Percentiles rank a stretch among this genome's conserved stretches.
These are phyloP conservation scores for Gloeopeniophorella convolvens DNA, from an alignment of 768 basidiomycete species.

Conservation along the genomic window DNA sequence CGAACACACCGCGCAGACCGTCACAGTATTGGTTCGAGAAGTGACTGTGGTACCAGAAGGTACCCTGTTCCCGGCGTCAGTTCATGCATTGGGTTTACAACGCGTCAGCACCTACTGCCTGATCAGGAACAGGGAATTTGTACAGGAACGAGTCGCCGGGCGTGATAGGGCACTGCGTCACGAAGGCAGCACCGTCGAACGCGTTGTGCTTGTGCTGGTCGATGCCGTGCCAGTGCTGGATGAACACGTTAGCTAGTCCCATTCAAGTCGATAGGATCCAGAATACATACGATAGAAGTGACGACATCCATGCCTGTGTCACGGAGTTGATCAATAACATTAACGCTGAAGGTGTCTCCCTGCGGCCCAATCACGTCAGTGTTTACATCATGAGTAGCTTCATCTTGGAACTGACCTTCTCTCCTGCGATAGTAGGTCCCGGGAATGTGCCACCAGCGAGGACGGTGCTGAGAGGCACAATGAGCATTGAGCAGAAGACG, in stretches of 20 bases:
- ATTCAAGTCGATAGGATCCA: background rate
- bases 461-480: background rate
- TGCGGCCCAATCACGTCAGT: background rate
- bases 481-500: background rate
- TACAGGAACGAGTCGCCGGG: conserved; percentile 35
- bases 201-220: conserved; percentile 36
- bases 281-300: background rate
- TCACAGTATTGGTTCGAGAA: conserved; percentile 48
- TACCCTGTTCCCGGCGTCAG: conserved; percentile 19
- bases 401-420: background rate
- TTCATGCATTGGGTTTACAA: background rate
- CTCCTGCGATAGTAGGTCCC: background rate
- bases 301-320: background rate
- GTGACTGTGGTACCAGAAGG: conserved; percentile 48
- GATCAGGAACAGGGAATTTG: conserved; percentile 27
- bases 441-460: conserved; percentile 5
- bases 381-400: background rate
- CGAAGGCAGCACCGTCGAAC: conserved; percentile 42
- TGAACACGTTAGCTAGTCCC: background rate
- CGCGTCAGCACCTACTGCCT: conserved; percentile 21
- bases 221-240: conserved; percentile 40
- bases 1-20: conserved; percentile 42
- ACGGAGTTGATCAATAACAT: background rate
- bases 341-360: background rate
- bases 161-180: conserved; percentile 34